A percentile compares a stretch with the other conserved stretches of the same genome.
Evolutionary conservation across 2,329 filamentous ascomycete genomes (phyloP).

Genomic region (Septoria petroselini): DNA sequence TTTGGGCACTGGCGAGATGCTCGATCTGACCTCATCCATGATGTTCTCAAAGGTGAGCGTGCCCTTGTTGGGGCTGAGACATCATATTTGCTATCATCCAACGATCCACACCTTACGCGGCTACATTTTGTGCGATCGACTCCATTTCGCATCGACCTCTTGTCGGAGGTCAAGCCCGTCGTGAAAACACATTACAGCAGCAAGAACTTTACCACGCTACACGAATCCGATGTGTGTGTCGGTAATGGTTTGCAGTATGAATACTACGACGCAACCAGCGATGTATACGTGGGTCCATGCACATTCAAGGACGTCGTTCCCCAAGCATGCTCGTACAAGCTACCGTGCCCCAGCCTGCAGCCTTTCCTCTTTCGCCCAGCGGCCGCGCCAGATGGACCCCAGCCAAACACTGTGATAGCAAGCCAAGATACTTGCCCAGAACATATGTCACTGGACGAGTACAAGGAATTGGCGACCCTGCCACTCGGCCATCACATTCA

Average conservation of each 20-base stretch:
- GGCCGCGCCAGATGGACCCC: constrained; percentile 19
- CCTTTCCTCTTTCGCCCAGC: constrained; percentile 6
- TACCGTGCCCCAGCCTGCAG: constrained; percentile 39
- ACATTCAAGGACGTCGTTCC: constrained; percentile 17
- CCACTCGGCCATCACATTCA: constrained; percentile 48
- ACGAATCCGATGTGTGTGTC: constrained; percentile 45
- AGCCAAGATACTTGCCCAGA: constrained; percentile 50
- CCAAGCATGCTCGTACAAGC: constrained; percentile 36
- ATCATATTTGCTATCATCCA: constrained; percentile 14
- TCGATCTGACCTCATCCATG: constrained; percentile 14
- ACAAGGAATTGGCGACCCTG: constrained; percentile 50
- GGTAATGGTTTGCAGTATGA: constrained; percentile 47
- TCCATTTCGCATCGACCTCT: constrained; percentile 38
- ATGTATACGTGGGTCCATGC: constrained; percentile 5
- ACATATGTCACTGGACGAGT: constrained; percentile 52
- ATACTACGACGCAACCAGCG: constrained; percentile 49
- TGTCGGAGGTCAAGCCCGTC: constrained; percentile 49
- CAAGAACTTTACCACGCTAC: constrained; percentile 42
- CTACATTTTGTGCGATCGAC: constrained; percentile 1
- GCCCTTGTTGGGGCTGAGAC: neutral
- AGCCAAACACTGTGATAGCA: constrained; percentile 41
- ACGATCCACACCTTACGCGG: constrained; percentile 27
- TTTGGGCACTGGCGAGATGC: constrained; percentile 53
- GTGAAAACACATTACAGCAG: constrained; percentile 49
- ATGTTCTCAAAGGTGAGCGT: constrained; percentile 21